Percentiles rank a stretch among this genome's conserved stretches.
Conservation (phyloP, 371 early-diverging fungal species). For the Rhizoclosmatium hyalinum region DNA sequence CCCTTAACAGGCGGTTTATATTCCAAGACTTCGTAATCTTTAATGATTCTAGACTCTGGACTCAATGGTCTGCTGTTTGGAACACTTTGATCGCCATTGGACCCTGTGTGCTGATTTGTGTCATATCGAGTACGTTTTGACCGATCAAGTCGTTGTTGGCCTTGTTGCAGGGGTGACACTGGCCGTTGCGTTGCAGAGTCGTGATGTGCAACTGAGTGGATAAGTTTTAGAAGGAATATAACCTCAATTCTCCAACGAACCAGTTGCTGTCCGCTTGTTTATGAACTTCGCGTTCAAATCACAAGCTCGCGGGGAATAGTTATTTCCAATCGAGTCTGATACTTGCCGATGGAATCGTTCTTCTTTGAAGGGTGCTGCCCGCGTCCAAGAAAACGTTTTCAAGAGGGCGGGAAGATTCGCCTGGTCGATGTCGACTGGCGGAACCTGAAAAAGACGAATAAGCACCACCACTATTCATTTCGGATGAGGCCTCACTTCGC, state of each 20-base stretch:
- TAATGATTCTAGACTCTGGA: conserved; percentile 44
- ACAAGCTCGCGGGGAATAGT: conserved; percentile 56
- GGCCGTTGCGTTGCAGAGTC: background rate
- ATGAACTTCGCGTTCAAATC: conserved; percentile 53
- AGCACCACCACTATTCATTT: too few species aligned
- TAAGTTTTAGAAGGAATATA: too few species aligned
- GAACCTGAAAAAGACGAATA: background rate
- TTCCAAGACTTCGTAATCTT: conserved; percentile 41
- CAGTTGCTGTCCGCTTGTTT: conserved; percentile 26
- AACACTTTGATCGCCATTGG: background rate
- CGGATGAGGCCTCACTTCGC: too few species aligned
- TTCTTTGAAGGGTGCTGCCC: conserved; percentile 63
- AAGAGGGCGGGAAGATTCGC: conserved; percentile 48
- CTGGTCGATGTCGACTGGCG: conserved; percentile 33
- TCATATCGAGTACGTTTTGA: conserved; percentile 5
- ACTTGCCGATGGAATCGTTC: conserved; percentile 50
- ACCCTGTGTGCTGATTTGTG: background rate
- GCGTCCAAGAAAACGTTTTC: conserved; percentile 60
- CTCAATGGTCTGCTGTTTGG: conserved; percentile 46
- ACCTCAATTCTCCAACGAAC: background rate
- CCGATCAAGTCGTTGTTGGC: background rate
- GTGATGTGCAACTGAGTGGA: too few species aligned
- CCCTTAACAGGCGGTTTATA: conserved; percentile 21
- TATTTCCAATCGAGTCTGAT: conserved; percentile 64
- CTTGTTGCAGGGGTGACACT: background rate